These are phyloP conservation scores for Colletotrichum plurivorum DNA, from an alignment of 2,329 filamentous ascomycete species.

Conservation along the genomic window DNA sequence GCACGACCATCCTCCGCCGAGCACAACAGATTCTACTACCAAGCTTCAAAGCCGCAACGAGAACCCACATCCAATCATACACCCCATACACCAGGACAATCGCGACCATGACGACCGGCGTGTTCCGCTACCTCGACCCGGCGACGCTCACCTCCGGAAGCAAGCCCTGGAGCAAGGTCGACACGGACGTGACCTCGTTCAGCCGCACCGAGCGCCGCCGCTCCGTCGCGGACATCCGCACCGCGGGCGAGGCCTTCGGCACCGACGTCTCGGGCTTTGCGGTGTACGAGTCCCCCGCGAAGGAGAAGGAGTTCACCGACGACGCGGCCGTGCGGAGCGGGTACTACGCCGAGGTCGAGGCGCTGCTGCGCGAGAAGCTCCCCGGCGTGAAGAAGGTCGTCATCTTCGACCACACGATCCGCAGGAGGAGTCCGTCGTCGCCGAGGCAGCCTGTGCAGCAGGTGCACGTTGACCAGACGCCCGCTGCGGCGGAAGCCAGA, in stretches of 20 bases:
- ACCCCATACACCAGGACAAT: background rate
- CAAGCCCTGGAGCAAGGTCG: constrained; percentile 77
- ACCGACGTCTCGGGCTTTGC: constrained; percentile 73
- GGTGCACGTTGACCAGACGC: constrained; percentile 81
- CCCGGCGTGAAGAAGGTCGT: constrained; percentile 71
- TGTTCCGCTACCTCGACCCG: constrained; percentile 74
- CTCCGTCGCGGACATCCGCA: constrained; percentile 69
- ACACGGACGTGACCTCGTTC: constrained; percentile 70
- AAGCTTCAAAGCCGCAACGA: background rate
- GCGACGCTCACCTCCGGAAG: constrained; percentile 55
- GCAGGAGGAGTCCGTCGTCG: constrained; percentile 65
- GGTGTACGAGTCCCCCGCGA: constrained; percentile 65
- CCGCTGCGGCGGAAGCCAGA: constrained; percentile 70
- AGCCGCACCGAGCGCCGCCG: constrained; percentile 59
- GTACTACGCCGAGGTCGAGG: constrained; percentile 76
- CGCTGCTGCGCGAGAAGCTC: constrained; percentile 67
- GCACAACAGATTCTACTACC: too few relatives aligned
- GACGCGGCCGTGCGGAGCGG: constrained; percentile 66
- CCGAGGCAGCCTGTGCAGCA: constrained; percentile 77
- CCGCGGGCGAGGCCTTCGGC: constrained; percentile 62
- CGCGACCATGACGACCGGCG: constrained; percentile 68
- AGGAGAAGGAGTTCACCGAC: constrained; percentile 68
- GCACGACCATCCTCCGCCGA: constrained; percentile 19
- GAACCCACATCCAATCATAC: background rate
- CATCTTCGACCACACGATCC: constrained; percentile 82